Base-by-base conservation (phyloP, 495 filamentous ascomycete genomes). In the Acidomyces sp. region DNA sequence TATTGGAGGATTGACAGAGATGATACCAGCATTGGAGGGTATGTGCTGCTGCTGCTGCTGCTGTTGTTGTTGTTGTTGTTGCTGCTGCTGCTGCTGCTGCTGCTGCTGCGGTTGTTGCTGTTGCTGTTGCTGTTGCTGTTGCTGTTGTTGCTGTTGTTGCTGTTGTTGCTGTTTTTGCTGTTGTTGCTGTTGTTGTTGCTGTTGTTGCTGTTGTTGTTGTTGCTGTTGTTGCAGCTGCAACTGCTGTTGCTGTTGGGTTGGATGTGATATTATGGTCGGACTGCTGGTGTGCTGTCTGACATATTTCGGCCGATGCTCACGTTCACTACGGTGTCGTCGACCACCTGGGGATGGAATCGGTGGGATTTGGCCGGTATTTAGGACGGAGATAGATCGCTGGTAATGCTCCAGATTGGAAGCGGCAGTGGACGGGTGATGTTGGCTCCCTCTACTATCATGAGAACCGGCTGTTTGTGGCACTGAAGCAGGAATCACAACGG, bases 261-360 rank as follows among this genome's bases (percentile, higher is more conserved):
- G 53, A 48, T 55, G 55, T 48, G 59, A 52, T 31, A 68, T 49
- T 12, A 80, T 62, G 1, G 80, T 88, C 1, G 88, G 87, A 3
- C 87, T 90, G 20, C 82, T 75, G 1, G 88, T 92, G 41, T 80
- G 74, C 56, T 85, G 77, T 32, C 88, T 71, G 21, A 65, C 68
- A 18, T 71, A 57, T 42, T 71, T 67, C 5, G 81, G 79, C 34
- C 80, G 63, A 31, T 64, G 59, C 46, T 71, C 62, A 30, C 54
- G 48, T 11, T 42, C 28, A 3, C 18, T 20, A 26, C 63, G 55
- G 32, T 65, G 57, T 31, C 62, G 61, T 26, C 74, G 67, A 15
- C 68, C 68, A 12, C 85, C 84, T 4, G 90, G 90, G 0, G 90
- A 96, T 3, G 88, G 85, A 26, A 95, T 59, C 13, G 78, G 66